These are phyloP conservation scores for Colletotrichum cordylinicola DNA, from an alignment of 2,329 filamentous ascomycete genomes.

Conservation along the genomic window DNA sequence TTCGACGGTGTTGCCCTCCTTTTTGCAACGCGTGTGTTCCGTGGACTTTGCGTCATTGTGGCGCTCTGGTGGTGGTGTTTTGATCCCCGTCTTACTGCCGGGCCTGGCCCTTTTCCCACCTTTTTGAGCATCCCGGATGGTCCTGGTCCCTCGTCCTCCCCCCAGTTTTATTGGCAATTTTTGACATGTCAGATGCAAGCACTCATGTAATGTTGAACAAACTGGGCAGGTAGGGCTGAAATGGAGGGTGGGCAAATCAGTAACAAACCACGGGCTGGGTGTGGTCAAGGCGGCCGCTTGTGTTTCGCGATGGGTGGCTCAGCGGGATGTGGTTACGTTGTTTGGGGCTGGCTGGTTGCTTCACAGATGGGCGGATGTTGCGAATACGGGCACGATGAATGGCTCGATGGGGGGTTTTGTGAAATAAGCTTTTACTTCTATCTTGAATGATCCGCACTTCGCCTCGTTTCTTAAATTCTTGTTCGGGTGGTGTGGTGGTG, in stretches of 20 bases:
- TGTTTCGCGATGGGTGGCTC: not conserved
- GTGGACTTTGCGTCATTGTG: slow-evolving; percentile 10
- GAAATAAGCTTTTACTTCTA: not conserved
- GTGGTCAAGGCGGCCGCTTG: slow-evolving; percentile 5
- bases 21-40: not conserved
- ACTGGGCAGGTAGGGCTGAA: not conserved
- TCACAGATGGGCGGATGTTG: not conserved
- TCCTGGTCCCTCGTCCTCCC: not conserved
- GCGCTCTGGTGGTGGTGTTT: not conserved
- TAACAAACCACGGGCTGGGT: not conserved
- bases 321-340: not conserved
- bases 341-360: not conserved
- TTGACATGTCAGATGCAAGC: not conserved
- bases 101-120: not conserved
- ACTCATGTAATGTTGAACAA: not conserved
- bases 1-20: not conserved
- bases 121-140: not conserved
- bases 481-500: not conserved
- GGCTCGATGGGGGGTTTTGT: not conserved
- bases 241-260: not conserved
- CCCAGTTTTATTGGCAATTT: not conserved
- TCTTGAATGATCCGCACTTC: not conserved
- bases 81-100: not conserved
- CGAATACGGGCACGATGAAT: not conserved
- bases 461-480: not conserved